Percentiles rank a stretch among this genome's conserved stretches.
Evolutionary conservation across 2,329 filamentous ascomycete species (phyloP).

Genomic region (Ophiostoma perfectum): DNA sequence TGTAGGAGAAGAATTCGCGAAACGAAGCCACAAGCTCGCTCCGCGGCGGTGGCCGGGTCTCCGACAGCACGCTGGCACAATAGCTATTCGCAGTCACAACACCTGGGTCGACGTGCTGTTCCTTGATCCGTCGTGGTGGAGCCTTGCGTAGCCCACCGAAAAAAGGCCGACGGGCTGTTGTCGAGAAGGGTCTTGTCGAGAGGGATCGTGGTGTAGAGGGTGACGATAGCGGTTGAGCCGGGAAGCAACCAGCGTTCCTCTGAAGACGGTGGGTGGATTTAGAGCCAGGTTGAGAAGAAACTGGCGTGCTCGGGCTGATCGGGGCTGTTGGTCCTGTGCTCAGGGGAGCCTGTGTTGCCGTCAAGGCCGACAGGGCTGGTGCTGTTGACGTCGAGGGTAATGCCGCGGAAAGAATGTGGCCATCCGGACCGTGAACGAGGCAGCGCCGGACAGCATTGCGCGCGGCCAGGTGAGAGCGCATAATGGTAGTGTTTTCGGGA

Average conservation of each 20-base stretch:
- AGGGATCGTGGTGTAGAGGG: neutral
- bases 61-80: constrained; percentile 55
- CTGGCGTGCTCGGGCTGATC: neutral
- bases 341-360: neutral
- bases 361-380: neutral
- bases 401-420: neutral
- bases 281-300: neutral
- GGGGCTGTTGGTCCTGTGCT: too few relatives aligned
- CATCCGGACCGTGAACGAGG: constrained; percentile 34
- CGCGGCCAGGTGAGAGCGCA: constrained; percentile 54
- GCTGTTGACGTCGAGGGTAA: neutral
- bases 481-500: constrained; percentile 30
- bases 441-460: constrained; percentile 54
- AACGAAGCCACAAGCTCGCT: constrained; percentile 62
- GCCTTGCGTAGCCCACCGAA: constrained; percentile 56
- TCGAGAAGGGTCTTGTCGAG: constrained; percentile 14
- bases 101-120: constrained; percentile 62
- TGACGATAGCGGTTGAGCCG: neutral
- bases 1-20: constrained; percentile 55
- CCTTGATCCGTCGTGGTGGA: constrained; percentile 53
- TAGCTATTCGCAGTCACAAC: constrained; percentile 67
- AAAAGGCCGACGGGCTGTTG: constrained; percentile 46
- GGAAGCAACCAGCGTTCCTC: neutral
- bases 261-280: neutral
- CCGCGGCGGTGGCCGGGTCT: constrained; percentile 57